Conservation (phyloP, 2,329 filamentous ascomycete species). For the Colletotrichum shisoi region DNA sequence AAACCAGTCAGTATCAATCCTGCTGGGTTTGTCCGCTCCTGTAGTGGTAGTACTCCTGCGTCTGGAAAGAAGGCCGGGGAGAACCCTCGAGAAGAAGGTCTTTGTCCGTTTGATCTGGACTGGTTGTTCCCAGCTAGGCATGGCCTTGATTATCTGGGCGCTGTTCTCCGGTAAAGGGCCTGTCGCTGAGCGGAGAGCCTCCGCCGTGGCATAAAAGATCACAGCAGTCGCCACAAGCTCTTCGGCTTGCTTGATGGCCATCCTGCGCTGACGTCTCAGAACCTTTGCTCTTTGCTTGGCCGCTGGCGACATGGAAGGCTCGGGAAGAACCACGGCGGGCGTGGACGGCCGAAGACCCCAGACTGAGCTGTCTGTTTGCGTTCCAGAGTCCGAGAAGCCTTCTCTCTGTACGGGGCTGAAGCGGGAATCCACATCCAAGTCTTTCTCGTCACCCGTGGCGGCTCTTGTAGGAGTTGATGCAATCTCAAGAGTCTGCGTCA, state of each 20-base stretch:
- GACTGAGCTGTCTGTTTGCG: slow-evolving; percentile 38
- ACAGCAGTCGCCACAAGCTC: slow-evolving; percentile 64
- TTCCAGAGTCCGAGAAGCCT: slow-evolving; percentile 31
- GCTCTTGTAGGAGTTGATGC: neutral
- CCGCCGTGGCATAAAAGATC: slow-evolving; percentile 61
- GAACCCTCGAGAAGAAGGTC: slow-evolving; percentile 48
- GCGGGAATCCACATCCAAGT: slow-evolving; percentile 21
- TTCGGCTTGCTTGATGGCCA: slow-evolving; percentile 58
- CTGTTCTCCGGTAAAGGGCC: slow-evolving; percentile 45
- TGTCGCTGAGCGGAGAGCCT: slow-evolving; percentile 55
- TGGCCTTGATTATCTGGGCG: slow-evolving; percentile 41
- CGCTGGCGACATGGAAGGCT: slow-evolving; percentile 50
- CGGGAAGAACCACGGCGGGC: slow-evolving; percentile 58
- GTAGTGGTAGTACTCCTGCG: slow-evolving; percentile 48
- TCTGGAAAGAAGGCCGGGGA: slow-evolving; percentile 41
- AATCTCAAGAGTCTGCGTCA: slow-evolving; percentile 35
- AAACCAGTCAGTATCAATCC: slow-evolving; percentile 64
- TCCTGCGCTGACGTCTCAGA: slow-evolving; percentile 56
- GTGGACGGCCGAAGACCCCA: slow-evolving; percentile 55
- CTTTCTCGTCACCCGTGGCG: slow-evolving; percentile 1
- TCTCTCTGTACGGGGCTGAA: slow-evolving; percentile 19
- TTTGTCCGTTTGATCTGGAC: slow-evolving; percentile 43
- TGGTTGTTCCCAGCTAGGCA: slow-evolving; percentile 44
- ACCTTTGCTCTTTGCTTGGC: slow-evolving; percentile 54
- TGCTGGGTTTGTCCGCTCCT: slow-evolving; percentile 52